Conservation (phyloP, 495 filamentous ascomycete genomes). For the Neurospora sp. region DNA sequence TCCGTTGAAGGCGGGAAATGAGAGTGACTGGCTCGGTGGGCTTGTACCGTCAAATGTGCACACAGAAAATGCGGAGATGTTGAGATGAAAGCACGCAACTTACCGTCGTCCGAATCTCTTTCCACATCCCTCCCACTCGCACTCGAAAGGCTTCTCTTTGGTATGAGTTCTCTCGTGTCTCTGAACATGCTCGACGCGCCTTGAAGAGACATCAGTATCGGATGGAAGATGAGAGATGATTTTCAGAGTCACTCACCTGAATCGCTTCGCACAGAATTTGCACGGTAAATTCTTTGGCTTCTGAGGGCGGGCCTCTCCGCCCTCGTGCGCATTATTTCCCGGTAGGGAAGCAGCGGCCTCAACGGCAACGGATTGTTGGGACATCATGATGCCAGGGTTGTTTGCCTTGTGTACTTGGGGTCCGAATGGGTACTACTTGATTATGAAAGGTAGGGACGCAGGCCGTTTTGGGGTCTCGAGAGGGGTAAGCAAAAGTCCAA, state of each 20-base stretch:
- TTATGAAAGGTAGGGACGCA: constrained; percentile 11
- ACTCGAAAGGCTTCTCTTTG: constrained; percentile 50
- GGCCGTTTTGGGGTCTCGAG: constrained; percentile 4
- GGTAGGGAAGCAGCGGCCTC: constrained; percentile 29
- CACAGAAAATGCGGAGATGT: not conserved
- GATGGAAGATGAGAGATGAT: constrained; percentile 4
- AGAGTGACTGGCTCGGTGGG: constrained; percentile 5
- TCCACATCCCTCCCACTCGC: constrained; percentile 41
- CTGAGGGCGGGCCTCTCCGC: constrained; percentile 38
- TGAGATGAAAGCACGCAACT: constrained; percentile 14
- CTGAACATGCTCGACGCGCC: constrained; percentile 51
- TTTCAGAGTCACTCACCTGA: constrained; percentile 32
- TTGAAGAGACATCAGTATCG: constrained; percentile 32
- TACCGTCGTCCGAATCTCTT: constrained; percentile 50
- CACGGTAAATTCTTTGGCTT: constrained; percentile 46
- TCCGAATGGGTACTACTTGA: constrained; percentile 25
- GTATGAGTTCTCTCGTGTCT: constrained; percentile 53
- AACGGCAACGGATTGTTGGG: constrained; percentile 42
- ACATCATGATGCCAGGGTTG: constrained; percentile 31
- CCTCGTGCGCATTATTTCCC: constrained; percentile 30
- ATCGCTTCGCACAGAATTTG: constrained; percentile 45
- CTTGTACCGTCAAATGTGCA: not conserved
- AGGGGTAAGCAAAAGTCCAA: constrained; percentile 13
- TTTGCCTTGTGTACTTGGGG: constrained; percentile 27
- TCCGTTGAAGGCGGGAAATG: not conserved